Evolutionary conservation across 257 asterid species (phyloP), one percentile per base, ranked within the genome.

Genomic region (Linderniella brevidens): DNA sequence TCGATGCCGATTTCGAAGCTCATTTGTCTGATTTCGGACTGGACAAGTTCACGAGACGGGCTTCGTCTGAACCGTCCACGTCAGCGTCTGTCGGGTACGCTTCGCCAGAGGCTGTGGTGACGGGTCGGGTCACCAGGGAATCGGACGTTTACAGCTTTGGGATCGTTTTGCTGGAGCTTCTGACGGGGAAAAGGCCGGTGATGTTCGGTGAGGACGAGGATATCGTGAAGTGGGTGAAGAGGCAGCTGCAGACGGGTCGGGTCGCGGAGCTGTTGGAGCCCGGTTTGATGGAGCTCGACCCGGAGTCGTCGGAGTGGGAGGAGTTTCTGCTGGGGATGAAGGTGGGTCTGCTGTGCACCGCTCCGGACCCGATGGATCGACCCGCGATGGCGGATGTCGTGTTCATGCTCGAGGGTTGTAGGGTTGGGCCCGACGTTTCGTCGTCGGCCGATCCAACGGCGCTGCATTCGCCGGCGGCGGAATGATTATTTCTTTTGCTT

Each of bases 1-100:
- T 83, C 11, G 95, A 83, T 43, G 95, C 95, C 13, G 95, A 83
- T 41, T 83, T 83, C 19, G 95, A 83, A 58, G 88, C 95, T 15
- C 94, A 83, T 61, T 52, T 83, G 4, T 72, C 92, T 0, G 94
- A 83, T 19, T 83, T 83, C 3, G 92, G 94, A 19, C 25, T 79
- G 48, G 88, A 79, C 37, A 83, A 83, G 77, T 55, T 80, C 69
- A 58, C 59, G 58, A 3, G 93, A 80, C 15, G 93, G 93, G 43
- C 64, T 7, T 17, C 69, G 13, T 47, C 70, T 1, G 81, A 69
- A 48, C 60, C 88, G 11, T 74, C 85, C 17, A 57, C 77, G 56
- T 56, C 77, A 15, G 93, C 77, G 57, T 71, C 78, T 0, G 49
- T 71, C 9, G 94, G 94, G 4, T 83, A 83, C 35, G 77, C 71